A percentile compares a stretch with the other conserved stretches of the same genome.
phyloP scores from a whole-genome alignment of 768 basidiomycete species.

The Kwoniella sp. region DNA sequence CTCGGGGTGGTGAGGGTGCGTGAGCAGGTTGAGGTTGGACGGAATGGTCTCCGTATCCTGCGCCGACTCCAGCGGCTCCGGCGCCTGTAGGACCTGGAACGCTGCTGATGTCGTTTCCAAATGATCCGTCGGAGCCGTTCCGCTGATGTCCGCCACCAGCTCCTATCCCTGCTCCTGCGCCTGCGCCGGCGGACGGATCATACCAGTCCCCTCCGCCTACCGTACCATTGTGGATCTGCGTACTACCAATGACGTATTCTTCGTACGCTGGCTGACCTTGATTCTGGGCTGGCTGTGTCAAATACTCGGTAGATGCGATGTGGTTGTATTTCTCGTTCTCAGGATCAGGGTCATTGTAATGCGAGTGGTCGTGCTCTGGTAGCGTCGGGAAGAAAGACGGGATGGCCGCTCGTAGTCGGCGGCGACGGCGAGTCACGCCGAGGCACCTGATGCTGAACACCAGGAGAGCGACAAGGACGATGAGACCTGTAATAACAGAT shows the following conservation, averaged over 20 bases:
- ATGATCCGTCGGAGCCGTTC: background rate
- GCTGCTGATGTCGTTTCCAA: background rate
- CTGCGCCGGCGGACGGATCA: background rate
- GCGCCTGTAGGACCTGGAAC: background rate
- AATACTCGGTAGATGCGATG: background rate
- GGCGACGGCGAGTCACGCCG: background rate
- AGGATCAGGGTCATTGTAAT: background rate
- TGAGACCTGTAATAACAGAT: background rate
- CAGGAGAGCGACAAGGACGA: background rate
- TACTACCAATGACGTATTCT: background rate
- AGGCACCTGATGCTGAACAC: background rate
- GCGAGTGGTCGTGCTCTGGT: background rate
- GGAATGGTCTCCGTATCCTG: background rate
- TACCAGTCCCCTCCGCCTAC: background rate
- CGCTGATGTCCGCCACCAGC: background rate
- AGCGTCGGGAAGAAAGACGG: slow-evolving; percentile 13
- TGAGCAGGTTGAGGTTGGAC: background rate
- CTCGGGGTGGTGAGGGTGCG: background rate
- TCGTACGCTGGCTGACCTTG: background rate
- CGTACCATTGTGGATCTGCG: background rate
- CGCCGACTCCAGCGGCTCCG: background rate
- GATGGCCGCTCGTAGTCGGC: slow-evolving; percentile 1
- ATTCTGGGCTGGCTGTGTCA: background rate
- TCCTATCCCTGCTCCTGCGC: background rate
- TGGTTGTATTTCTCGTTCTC: background rate